phyloP scores from a whole-genome alignment of 2,329 filamentous ascomycete genomes.

The Calonectria pauciramosa region DNA sequence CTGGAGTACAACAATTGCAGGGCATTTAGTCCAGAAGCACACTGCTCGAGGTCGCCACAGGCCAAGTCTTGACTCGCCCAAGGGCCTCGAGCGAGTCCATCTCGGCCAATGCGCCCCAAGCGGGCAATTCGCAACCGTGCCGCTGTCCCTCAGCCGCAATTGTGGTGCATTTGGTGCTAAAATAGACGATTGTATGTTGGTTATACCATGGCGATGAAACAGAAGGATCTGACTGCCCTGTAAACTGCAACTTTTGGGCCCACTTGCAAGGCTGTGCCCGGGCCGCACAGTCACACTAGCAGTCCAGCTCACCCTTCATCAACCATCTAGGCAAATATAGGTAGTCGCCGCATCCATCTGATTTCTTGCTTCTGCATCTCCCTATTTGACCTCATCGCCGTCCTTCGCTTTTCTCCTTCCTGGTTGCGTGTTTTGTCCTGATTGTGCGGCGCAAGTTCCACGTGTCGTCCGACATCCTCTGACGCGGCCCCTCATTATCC shows the following conservation, averaged over 20 bases:
- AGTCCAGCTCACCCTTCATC: conserved; percentile 33
- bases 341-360: conserved; percentile 18
- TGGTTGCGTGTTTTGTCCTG: neutral
- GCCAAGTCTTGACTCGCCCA: conserved; percentile 3
- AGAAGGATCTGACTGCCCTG: conserved; percentile 31
- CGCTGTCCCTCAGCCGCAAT: conserved; percentile 19
- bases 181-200: conserved; percentile 29
- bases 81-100: neutral
- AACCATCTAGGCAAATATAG: conserved; percentile 31
- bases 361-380: conserved; percentile 22
- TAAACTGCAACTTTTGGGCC: conserved; percentile 32
- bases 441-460: neutral
- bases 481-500: conserved; percentile 12
- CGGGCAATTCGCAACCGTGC: neutral
- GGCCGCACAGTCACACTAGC: conserved; percentile 37
- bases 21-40: neutral
- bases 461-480: neutral
- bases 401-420: conserved; percentile 25
- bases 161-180: conserved; percentile 3
- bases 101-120: neutral
- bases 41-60: neutral
- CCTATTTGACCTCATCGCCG: conserved; percentile 9
- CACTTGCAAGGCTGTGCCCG: conserved; percentile 45
- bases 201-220: conserved; percentile 43
- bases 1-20: neutral